phyloP scores from a whole-genome alignment of 2,329 filamentous ascomycete species.

The Curvularia sp. region DNA sequence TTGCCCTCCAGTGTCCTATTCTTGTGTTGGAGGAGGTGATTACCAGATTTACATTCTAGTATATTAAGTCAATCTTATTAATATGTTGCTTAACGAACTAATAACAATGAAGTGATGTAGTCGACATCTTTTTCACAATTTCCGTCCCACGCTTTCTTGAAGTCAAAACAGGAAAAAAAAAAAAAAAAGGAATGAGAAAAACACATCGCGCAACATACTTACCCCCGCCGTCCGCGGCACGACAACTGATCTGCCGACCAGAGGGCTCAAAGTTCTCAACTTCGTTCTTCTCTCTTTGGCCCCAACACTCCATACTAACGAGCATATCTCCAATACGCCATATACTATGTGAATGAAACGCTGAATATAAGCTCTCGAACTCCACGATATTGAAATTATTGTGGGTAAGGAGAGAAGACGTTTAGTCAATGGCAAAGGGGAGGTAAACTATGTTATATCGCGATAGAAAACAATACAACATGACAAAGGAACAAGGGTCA shows the following conservation, averaged over 20 bases:
- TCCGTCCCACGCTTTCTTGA: neutral
- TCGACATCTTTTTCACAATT: neutral
- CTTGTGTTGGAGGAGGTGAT: neutral
- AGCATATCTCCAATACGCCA: neutral
- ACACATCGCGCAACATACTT: neutral
- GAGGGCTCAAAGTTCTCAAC: neutral
- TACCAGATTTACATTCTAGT: neutral
- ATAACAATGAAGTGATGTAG: neutral
- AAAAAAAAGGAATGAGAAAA: neutral
- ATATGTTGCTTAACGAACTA: neutral
- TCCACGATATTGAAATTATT: neutral
- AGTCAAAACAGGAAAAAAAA: too few relatives aligned
- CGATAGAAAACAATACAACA: neutral
- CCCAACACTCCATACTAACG: neutral
- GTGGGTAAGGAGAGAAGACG: neutral
- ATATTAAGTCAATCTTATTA: neutral
- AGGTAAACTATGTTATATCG: neutral
- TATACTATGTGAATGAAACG: neutral
- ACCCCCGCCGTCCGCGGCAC: conserved; percentile 6
- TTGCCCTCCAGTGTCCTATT: neutral
- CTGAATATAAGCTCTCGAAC: neutral
- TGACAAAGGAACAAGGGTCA: neutral
- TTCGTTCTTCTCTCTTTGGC: neutral
- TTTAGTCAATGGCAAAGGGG: neutral
- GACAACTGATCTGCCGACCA: conserved; percentile 1